Evolutionary conservation across 2,329 filamentous ascomycete genomes (phyloP).

Genomic region (Botrytis tulipae): DNA sequence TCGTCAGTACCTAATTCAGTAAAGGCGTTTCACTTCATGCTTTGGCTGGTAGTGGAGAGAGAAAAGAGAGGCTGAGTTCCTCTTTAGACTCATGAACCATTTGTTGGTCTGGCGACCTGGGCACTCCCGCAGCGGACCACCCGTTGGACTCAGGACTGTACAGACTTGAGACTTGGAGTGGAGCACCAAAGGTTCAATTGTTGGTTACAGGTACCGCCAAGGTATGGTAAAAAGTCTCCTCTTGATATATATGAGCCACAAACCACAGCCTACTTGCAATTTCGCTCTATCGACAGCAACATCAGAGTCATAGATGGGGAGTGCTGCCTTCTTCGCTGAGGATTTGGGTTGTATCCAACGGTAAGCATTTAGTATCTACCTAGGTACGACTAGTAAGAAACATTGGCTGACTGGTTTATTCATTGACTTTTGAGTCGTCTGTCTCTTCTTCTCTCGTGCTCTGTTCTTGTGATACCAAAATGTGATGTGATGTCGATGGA

Average conservation of each 20-base stretch:
- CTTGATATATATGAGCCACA: not conserved
- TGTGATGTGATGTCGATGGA: not conserved
- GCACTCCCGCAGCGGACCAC: constrained; percentile 14
- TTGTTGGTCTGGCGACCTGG: constrained; percentile 11
- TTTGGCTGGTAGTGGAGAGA: constrained; percentile 7
- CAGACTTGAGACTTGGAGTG: not conserved
- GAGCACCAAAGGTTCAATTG: not conserved
- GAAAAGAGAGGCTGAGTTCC: constrained; percentile 13
- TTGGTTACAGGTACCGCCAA: not conserved
- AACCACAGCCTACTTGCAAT: constrained; percentile 7
- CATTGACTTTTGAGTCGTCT: not conserved
- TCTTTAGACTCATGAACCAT: not conserved
- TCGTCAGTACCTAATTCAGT: not conserved
- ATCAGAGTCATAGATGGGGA: constrained; percentile 7
- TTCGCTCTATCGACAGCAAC: not conserved
- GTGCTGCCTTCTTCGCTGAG: not conserved
- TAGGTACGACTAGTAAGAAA: not conserved
- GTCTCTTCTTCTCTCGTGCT: constrained; percentile 8
- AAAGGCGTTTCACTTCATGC: constrained; percentile 5
- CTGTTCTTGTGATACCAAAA: constrained; percentile 7
- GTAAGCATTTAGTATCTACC: not conserved
- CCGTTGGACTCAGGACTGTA: not conserved
- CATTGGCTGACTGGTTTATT: not conserved
- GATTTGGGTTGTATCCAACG: not conserved
- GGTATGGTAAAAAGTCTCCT: not conserved